Percentiles rank a stretch among this genome's conserved stretches.
phyloP scores from a whole-genome alignment of 2,329 filamentous ascomycete species.

The Pestalotiopsis sp. region DNA sequence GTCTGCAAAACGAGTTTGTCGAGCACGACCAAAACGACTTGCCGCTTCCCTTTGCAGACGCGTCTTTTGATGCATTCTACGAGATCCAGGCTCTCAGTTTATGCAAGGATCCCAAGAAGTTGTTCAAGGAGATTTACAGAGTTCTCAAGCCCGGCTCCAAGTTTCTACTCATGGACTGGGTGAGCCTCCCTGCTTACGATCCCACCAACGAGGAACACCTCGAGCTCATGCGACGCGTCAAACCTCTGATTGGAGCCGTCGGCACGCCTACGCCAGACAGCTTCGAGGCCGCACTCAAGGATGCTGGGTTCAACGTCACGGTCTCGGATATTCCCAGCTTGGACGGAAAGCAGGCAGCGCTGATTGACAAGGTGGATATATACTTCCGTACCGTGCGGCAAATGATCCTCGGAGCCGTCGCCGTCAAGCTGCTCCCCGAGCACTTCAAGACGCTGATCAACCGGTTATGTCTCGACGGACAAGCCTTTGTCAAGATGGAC shows the following conservation, averaged over 20 bases:
- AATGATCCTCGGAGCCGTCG: conserved; percentile 50
- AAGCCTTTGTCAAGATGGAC: conserved; percentile 60
- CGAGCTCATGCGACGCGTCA: conserved; percentile 55
- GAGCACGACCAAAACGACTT: conserved; percentile 54
- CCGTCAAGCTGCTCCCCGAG: conserved; percentile 45
- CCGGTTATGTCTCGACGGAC: conserved; percentile 53
- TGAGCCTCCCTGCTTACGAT: conserved; percentile 52
- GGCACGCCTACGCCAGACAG: conserved; percentile 52
- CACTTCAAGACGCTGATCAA: conserved; percentile 58
- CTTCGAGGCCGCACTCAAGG: conserved; percentile 46
- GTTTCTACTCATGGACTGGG: conserved; percentile 55
- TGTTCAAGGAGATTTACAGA: conserved; percentile 52
- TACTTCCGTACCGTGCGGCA: conserved; percentile 55
- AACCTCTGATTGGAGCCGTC: conserved; percentile 57
- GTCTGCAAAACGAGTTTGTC: conserved; percentile 47
- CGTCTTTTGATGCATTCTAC: conserved; percentile 54
- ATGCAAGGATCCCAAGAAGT: conserved; percentile 48
- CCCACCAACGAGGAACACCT: conserved; percentile 46
- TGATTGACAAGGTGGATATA: conserved; percentile 56
- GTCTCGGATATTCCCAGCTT: conserved; percentile 55
- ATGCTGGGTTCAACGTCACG: conserved; percentile 49
- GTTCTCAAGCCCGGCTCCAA: conserved; percentile 52
- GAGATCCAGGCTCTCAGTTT: conserved; percentile 61
- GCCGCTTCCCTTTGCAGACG: conserved; percentile 52
- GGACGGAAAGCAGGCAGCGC: conserved; percentile 51